A percentile compares a stretch with the other conserved stretches of the same genome.
Conservation (phyloP, 2,329 filamentous ascomycete species). For the Fusarium veterinarium region DNA sequence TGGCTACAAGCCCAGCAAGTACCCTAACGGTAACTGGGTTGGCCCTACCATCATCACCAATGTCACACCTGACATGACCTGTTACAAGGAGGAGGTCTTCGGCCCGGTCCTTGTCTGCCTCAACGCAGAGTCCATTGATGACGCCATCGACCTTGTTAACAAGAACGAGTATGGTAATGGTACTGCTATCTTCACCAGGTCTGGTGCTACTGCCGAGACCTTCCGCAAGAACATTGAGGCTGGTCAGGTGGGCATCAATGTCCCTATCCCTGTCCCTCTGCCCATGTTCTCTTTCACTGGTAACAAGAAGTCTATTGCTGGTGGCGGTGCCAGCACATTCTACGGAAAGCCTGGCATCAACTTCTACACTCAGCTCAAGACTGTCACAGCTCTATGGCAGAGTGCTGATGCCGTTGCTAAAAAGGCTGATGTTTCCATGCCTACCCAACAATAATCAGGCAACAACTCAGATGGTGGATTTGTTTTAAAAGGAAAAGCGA, state of each 20-base stretch:
- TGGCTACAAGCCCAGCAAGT: slow-evolving; percentile 79
- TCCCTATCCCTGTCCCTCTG: slow-evolving; percentile 78
- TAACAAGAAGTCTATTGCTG: slow-evolving; percentile 91
- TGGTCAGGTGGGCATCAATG: slow-evolving; percentile 88
- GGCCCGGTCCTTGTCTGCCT: slow-evolving; percentile 86
- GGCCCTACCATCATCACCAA: slow-evolving; percentile 86
- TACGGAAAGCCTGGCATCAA: slow-evolving; percentile 93
- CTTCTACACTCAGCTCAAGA: slow-evolving; percentile 98
- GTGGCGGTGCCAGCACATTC: slow-evolving; percentile 92
- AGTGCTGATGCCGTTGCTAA: slow-evolving; percentile 84
- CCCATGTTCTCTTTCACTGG: slow-evolving; percentile 80
- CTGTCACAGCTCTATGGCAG: slow-evolving; percentile 92
- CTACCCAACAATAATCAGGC: slow-evolving; percentile 59
- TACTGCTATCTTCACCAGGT: slow-evolving; percentile 84
- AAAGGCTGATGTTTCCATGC: slow-evolving; percentile 92
- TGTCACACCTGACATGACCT: slow-evolving; percentile 83
- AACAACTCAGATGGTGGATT: neutral
- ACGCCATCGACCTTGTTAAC: slow-evolving; percentile 85
- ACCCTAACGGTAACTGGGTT: slow-evolving; percentile 87
- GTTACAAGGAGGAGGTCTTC: slow-evolving; percentile 89
- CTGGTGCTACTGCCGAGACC: slow-evolving; percentile 78
- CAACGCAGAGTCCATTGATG: slow-evolving; percentile 81
- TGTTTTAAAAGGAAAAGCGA: neutral
- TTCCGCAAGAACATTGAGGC: slow-evolving; percentile 87
- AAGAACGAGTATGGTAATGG: slow-evolving; percentile 89